These are phyloP conservation scores for Effrenium voratum DNA, from an alignment of 73 alveolate species.

Conservation along the genomic window DNA sequence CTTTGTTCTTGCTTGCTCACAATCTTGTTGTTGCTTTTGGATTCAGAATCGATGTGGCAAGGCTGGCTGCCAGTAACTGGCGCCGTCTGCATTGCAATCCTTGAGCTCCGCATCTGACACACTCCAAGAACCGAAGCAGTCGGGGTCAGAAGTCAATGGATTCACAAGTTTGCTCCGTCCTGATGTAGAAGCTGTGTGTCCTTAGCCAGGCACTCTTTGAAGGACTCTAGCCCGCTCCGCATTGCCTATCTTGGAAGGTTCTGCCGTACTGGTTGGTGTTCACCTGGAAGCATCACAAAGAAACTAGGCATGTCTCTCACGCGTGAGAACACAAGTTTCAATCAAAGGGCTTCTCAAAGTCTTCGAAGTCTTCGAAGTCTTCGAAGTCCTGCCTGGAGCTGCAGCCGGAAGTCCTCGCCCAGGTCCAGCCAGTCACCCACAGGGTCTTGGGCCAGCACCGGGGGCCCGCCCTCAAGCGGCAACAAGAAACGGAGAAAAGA, in stretches of 20 bases:
- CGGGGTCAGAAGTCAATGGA: not conserved
- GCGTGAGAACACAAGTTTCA: too few relatives aligned
- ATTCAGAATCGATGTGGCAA: too few relatives aligned
- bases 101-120: not conserved
- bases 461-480: conserved; percentile 64
- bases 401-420: conserved; percentile 65
- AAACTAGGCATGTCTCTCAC: too few relatives aligned
- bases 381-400: conserved; percentile 36
- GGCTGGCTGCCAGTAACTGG: conserved; percentile 21
- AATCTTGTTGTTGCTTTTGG: too few relatives aligned
- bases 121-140: not conserved
- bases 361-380: not conserved
- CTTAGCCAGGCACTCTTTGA: not conserved
- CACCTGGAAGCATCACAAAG: too few relatives aligned
- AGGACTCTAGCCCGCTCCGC: not conserved
- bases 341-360: too few relatives aligned
- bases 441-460: conserved; percentile 70
- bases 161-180: not conserved
- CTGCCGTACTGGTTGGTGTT: conserved; percentile 79
- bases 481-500: not conserved
- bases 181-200: conserved; percentile 71
- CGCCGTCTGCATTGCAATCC: not conserved
- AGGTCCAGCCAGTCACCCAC: conserved; percentile 92
- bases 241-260: conserved; percentile 50
- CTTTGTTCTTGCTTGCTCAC: too few relatives aligned